A percentile compares a stretch with the other conserved stretches of the same genome.
phyloP scores from a whole-genome alignment of 257 asterid genomes.

The Solanum sitiens region DNA sequence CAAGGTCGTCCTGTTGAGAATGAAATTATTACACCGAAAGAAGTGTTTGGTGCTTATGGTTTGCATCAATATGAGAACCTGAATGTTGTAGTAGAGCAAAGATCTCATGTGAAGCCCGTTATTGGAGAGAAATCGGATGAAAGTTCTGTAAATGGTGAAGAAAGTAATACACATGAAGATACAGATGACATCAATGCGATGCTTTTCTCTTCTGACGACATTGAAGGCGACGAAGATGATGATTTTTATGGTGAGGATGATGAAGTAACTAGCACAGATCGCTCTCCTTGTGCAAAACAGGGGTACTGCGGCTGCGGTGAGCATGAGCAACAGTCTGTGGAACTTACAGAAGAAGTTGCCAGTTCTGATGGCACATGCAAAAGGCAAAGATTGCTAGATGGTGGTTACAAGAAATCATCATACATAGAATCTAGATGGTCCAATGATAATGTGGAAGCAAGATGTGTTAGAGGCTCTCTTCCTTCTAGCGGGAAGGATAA shows the following conservation, averaged over 20 bases:
- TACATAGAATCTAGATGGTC: constrained; percentile 6
- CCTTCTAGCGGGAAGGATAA: background rate
- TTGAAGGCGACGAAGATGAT: constrained; percentile 9
- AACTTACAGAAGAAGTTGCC: constrained; percentile 41
- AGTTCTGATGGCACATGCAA: constrained; percentile 37
- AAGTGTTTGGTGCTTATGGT: constrained; percentile 10
- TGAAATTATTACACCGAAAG: constrained; percentile 13
- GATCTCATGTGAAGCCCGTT: constrained; percentile 7
- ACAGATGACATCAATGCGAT: constrained; percentile 67
- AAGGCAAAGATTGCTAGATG: constrained; percentile 59
- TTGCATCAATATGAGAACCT: constrained; percentile 9
- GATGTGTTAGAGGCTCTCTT: constrained; percentile 12
- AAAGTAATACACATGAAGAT: constrained; percentile 50
- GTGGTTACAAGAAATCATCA: constrained; percentile 48
- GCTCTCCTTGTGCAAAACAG: constrained; percentile 16
- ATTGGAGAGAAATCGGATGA: constrained; percentile 27
- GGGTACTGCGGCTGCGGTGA: constrained; percentile 6
- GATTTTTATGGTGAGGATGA: constrained; percentile 35
- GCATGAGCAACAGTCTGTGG: constrained; percentile 11
- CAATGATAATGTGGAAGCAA: constrained; percentile 17
- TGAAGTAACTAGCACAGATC: constrained; percentile 67
- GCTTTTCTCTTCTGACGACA: constrained; percentile 47
- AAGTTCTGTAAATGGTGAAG: constrained; percentile 30
- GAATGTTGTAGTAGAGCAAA: constrained; percentile 5
- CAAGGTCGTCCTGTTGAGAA: constrained; percentile 22